These are phyloP conservation scores for Nicotiana tabacum DNA, from an alignment of 257 asterid genomes.

Conservation along the genomic window DNA sequence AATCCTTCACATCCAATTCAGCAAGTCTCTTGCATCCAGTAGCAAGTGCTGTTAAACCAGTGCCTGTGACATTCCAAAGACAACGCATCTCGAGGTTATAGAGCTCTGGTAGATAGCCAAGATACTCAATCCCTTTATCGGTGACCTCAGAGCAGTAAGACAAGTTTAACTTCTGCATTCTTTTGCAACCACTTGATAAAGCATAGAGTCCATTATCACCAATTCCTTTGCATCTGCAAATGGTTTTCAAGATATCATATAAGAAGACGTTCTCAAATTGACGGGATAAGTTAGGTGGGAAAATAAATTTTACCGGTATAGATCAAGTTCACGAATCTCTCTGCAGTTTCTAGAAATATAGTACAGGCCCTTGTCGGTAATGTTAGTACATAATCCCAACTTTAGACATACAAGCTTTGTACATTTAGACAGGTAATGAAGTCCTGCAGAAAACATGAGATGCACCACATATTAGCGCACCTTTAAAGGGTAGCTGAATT, in stretches of 20 bases:
- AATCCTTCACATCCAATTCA: slow-evolving; percentile 57
- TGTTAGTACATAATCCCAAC: slow-evolving; percentile 56
- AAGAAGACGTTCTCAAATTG: slow-evolving; percentile 1
- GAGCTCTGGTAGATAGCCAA: slow-evolving; percentile 39
- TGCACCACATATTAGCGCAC: neutral
- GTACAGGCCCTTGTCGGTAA: slow-evolving; percentile 60
- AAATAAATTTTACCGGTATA: slow-evolving; percentile 45
- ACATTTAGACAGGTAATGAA: slow-evolving; percentile 53
- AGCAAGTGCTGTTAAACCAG: slow-evolving; percentile 55
- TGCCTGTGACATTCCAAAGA: slow-evolving; percentile 41
- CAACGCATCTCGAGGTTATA: slow-evolving; percentile 50
- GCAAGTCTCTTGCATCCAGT: slow-evolving; percentile 58
- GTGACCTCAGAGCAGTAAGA: slow-evolving; percentile 54
- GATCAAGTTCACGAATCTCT: slow-evolving; percentile 55
- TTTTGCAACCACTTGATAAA: slow-evolving; percentile 53
- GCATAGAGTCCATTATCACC: slow-evolving; percentile 59
- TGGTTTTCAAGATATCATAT: neutral
- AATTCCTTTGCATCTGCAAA: slow-evolving; percentile 51
- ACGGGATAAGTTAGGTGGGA: neutral
- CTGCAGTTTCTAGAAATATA: slow-evolving; percentile 50
- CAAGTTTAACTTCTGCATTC: slow-evolving; percentile 46
- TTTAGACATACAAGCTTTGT: slow-evolving; percentile 48
- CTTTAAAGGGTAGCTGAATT: neutral
- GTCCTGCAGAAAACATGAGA: slow-evolving; percentile 36
- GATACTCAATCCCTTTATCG: slow-evolving; percentile 47